These are phyloP conservation scores for Suillus tomentosus DNA, from an alignment of 768 basidiomycete species.

Conservation along the genomic window DNA sequence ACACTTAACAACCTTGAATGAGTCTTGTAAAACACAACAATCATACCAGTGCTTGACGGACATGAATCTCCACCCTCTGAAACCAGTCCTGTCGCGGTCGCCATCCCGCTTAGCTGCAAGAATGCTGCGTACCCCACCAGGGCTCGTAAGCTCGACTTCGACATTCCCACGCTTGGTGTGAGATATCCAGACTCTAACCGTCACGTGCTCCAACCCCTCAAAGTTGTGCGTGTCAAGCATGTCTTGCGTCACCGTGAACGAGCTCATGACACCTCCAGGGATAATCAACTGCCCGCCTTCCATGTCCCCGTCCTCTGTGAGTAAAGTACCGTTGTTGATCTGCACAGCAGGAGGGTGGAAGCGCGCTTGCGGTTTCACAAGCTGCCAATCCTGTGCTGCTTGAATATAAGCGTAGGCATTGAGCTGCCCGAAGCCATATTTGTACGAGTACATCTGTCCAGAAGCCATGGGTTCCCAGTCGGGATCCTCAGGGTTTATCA, in stretches of 20 bases:
- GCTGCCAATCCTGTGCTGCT: conserved; percentile 77
- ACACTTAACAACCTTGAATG: conserved; percentile 19
- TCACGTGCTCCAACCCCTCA: conserved; percentile 89
- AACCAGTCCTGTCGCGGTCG: conserved; percentile 71
- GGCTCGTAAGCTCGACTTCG: conserved; percentile 86
- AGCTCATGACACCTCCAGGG: conserved; percentile 63
- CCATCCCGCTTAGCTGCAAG: conserved; percentile 69
- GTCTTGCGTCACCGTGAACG: conserved; percentile 63
- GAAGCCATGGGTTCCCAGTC: conserved; percentile 87
- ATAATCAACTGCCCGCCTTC: conserved; percentile 69
- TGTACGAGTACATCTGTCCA: conserved; percentile 68
- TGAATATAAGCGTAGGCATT: conserved; percentile 83
- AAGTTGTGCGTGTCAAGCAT: conserved; percentile 76
- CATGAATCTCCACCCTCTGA: conserved; percentile 98
- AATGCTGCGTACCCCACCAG: conserved; percentile 82
- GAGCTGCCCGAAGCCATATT: conserved; percentile 92
- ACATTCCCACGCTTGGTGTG: conserved; percentile 88
- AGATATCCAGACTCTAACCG: conserved; percentile 90
- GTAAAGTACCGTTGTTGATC: conserved; percentile 59
- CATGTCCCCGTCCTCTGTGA: conserved; percentile 44
- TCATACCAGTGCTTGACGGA: conserved; percentile 92
- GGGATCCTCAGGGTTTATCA: conserved; percentile 86
- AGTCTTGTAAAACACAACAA: conserved; percentile 9
- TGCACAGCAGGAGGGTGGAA: conserved; percentile 74
- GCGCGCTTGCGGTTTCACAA: conserved; percentile 96